Conservation (phyloP, 2,329 filamentous ascomycete genomes). For the Fusarium nodosum region DNA sequence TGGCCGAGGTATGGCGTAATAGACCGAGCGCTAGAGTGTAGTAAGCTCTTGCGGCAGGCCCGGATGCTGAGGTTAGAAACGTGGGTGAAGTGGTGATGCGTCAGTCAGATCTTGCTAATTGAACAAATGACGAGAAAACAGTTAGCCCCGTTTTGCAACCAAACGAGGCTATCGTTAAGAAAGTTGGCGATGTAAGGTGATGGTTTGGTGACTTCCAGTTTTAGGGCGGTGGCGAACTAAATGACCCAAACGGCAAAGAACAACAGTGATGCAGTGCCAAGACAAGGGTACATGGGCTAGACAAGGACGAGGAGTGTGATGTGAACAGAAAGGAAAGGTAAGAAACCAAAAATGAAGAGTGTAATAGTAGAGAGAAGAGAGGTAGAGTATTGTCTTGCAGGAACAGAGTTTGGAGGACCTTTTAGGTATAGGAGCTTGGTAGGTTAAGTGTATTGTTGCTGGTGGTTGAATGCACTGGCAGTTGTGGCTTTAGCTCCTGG, state of each 20-base stretch:
- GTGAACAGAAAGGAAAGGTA: conserved; percentile 3
- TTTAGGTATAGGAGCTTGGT: neutral
- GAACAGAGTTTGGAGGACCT: neutral
- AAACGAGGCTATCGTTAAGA: conserved; percentile 22
- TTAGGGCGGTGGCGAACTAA: conserved; percentile 41
- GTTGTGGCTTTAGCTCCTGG: conserved; percentile 23
- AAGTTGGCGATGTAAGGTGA: conserved; percentile 30
- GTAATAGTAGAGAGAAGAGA: neutral
- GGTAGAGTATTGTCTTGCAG: conserved; percentile 13
- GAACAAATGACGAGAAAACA: conserved; percentile 10
- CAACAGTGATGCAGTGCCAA: conserved; percentile 37
- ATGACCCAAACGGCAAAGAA: conserved; percentile 31
- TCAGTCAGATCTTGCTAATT: neutral
- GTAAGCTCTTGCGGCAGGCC: conserved; percentile 8
- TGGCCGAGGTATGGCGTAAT: conserved; percentile 8
- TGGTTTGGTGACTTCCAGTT: conserved; percentile 25
- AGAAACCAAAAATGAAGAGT: neutral
- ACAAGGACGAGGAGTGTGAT: conserved; percentile 6
- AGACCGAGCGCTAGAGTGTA: conserved; percentile 14
- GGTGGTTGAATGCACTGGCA: neutral
- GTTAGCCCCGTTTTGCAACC: conserved; percentile 9
- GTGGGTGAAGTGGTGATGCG: conserved; percentile 1
- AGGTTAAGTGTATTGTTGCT: conserved; percentile 1
- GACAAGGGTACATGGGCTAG: conserved; percentile 15
- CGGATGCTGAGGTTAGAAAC: conserved; percentile 13